Base-by-base conservation (phyloP, 306 rosid species). In the Heteromeles arbutifolia region DNA sequence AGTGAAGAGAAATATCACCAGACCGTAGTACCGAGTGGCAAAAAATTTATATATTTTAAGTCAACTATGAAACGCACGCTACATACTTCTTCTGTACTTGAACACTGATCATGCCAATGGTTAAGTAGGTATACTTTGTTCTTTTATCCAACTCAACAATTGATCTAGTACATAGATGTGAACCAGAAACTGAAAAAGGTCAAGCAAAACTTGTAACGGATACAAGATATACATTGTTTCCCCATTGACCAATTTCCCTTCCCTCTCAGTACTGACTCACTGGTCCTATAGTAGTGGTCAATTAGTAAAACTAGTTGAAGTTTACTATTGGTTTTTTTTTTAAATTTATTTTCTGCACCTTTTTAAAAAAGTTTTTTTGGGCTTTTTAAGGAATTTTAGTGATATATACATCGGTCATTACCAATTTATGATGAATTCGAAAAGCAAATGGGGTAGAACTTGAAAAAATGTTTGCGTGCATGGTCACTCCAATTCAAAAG, bases 401-500 rank as follows among this genome's bases (percentile, higher is more conserved):
- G 18, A 56, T n/a, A 21, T 15, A 21, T 6, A 13, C 15, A 11
- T 57, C 5, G 10, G 14, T 14, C 6, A 11, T 24, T 9, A n/a
- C 13, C 24, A 21, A 56, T 26, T 61, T 26, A 61, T 13, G 26
- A 22, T 9, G 21, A 61, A 26, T 19, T 6, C 8, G 18, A 61
- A 61, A 61, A 61, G 14, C 11, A 64, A 31, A 15, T 14, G 19
- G 43, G 28, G 22, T 44, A 9, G 53, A 70, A 72, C 83, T 58
- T 44, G 72, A 70, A 70, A 70, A 56, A 81, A 78, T 65, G 77
- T 29, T 75, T 39, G 74, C 59, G 22, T 12, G 75, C 66, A 72
- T 11, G 67, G 74, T 31, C 70, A 58, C 44, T 61, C 72, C 13
- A 21, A 70, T 29, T 57, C 64, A 28, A 65, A 57, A 5, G 63